phyloP scores from a whole-genome alignment of 192 early-diverging fungal genomes.

The Umbelopsis sp. region DNA sequence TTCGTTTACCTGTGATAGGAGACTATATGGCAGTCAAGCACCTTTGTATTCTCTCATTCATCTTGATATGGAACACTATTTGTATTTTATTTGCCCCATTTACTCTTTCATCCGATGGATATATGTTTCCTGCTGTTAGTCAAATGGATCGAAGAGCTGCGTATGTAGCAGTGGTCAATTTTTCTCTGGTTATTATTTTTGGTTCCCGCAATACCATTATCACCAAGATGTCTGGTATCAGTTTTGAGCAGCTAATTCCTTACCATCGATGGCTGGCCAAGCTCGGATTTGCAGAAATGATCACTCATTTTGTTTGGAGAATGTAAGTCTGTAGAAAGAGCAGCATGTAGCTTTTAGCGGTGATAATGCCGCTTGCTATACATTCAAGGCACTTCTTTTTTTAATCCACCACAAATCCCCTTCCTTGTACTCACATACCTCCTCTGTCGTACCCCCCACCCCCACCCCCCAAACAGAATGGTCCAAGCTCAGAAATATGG shows the following conservation, averaged over 20 bases:
- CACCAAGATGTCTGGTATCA: constrained; percentile 34
- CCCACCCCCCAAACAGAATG: background rate
- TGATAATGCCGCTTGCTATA: background rate
- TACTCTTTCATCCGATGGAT: background rate
- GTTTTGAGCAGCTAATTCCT: constrained; percentile 43
- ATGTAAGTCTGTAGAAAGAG: constrained; percentile 25
- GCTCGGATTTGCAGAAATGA: constrained; percentile 28
- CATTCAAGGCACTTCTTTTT: too few species aligned
- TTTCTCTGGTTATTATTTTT: constrained; percentile 40
- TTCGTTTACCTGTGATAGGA: background rate
- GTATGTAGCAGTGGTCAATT: constrained; percentile 39
- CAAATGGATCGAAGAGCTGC: constrained; percentile 33
- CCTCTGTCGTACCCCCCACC: too few species aligned
- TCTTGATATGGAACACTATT: constrained; percentile 27
- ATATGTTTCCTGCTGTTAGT: constrained; percentile 6
- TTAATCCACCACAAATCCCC: too few species aligned
- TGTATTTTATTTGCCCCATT: constrained; percentile 31
- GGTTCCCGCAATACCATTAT: constrained; percentile 43
- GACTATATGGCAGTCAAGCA: constrained; percentile 28
- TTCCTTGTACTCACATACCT: too few species aligned
- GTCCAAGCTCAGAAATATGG: background rate
- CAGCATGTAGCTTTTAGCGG: too few species aligned
- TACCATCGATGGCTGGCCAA: constrained; percentile 47
- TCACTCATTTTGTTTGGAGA: constrained; percentile 36
- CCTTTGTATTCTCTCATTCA: constrained; percentile 22